A percentile compares a stretch with the other conserved stretches of the same genome.
phyloP scores from a whole-genome alignment of 2,329 filamentous ascomycete genomes.

The Pseudocercospora vitis region DNA sequence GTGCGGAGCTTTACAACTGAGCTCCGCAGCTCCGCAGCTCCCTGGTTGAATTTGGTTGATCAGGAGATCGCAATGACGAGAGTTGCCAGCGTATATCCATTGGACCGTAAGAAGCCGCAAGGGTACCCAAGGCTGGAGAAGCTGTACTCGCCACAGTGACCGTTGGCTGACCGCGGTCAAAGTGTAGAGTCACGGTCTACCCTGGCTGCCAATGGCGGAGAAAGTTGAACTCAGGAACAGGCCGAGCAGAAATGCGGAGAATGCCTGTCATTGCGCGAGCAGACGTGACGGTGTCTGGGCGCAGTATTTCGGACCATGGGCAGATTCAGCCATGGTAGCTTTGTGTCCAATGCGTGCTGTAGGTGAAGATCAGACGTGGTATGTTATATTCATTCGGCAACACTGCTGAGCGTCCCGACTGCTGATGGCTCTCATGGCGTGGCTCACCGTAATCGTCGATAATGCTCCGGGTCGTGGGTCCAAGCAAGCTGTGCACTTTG shows the following conservation, averaged over 20 bases:
- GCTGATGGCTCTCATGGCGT: too few relatives aligned
- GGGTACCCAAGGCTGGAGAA: not conserved
- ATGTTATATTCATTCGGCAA: not conserved
- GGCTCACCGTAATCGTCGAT: too few relatives aligned
- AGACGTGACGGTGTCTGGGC: not conserved
- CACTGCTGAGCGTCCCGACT: not conserved
- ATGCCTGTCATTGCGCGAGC: constrained; percentile 13
- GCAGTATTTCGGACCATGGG: not conserved
- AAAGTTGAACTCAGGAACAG: constrained; percentile 7
- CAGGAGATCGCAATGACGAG: constrained; percentile 14
- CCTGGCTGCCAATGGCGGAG: constrained; percentile 9
- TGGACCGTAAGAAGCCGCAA: not conserved
- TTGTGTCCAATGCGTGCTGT: not conserved
- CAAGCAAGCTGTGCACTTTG: too few relatives aligned
- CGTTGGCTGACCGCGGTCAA: not conserved
- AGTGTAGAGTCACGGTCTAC: not conserved
- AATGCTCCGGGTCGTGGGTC: too few relatives aligned
- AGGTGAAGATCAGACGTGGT: not conserved
- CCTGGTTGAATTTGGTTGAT: constrained; percentile 5
- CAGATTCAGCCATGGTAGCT: not conserved
- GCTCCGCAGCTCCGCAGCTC: constrained; percentile 11
- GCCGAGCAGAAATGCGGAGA: constrained; percentile 18
- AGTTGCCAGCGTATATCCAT: constrained; percentile 6
- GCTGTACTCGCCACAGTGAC: constrained; percentile 1
- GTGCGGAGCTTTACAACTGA: not conserved